Base-by-base conservation (phyloP, 208 protist genomes). In the Sergeia podlipaevii region DNA sequence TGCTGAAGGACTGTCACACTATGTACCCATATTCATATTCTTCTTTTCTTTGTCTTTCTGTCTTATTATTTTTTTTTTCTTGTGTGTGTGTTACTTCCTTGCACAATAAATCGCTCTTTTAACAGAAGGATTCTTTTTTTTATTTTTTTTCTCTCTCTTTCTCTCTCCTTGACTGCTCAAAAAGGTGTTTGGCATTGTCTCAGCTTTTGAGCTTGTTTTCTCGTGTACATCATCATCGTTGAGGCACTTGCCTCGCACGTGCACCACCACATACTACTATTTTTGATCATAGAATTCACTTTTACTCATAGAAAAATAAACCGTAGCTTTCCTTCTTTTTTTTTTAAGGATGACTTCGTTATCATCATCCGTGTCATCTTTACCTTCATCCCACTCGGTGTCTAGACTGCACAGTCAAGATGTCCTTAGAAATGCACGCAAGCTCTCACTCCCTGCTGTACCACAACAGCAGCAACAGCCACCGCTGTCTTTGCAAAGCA, bases 401-500 rank as follows among this genome's bases (percentile, higher is more conserved):
- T 24, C 0, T 37, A 41, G 4, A 46, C 17, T 4, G 67, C n/a
- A n/a, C n/a, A n/a, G n/a, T n/a, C n/a, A n/a, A n/a, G n/a, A n/a
- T n/a, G n/a, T n/a, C n/a, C n/a, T n/a, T n/a, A n/a, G n/a, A n/a
- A n/a, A n/a, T n/a, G n/a, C n/a, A n/a, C n/a, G n/a, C n/a, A n/a
- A n/a, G n/a, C n/a, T n/a, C n/a, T n/a, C n/a, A n/a, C n/a, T n/a
- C n/a, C n/a, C n/a, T n/a, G n/a, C n/a, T n/a, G n/a, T n/a, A n/a
- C n/a, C n/a, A n/a, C n/a, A n/a, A n/a, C n/a, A n/a, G n/a, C n/a
- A n/a, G n/a, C n/a, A 32, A 4, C 58, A 60, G 21, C 24, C 34
- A 1, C 64, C 61, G 4, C 26, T 41, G 20, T 42, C 61, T 3
- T 69, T 51, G 24, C 68, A 61, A 1, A 62, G 51, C 56, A 61